Percentiles rank a stretch among this genome's conserved stretches.
phyloP scores from a whole-genome alignment of 2,329 filamentous ascomycete genomes.

The Periconia sp. region DNA sequence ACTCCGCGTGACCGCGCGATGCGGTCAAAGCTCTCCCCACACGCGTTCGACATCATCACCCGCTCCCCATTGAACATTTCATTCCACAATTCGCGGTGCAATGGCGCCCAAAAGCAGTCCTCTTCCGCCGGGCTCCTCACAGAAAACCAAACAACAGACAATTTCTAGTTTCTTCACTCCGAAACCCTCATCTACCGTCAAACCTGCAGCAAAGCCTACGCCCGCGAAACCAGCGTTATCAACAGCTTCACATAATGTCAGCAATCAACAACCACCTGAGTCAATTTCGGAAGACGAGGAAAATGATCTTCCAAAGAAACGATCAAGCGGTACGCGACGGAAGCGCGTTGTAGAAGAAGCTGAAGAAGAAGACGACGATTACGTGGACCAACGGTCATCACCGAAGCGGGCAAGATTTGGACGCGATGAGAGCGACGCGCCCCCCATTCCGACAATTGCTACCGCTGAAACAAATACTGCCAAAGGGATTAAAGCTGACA shows the following conservation, averaged over 20 bases:
- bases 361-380: slow-evolving; percentile 39
- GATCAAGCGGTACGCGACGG: slow-evolving; percentile 9
- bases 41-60: slow-evolving; percentile 17
- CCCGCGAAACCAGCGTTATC: slow-evolving; percentile 20
- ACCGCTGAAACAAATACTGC: slow-evolving; percentile 24
- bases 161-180: slow-evolving; percentile 82
- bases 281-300: slow-evolving; percentile 18
- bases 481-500: slow-evolving; percentile 41
- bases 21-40: slow-evolving; percentile 8
- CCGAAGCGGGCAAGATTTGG: slow-evolving; percentile 42
- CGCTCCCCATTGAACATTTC: not conserved
- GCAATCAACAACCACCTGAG: slow-evolving; percentile 2
- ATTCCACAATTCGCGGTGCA: slow-evolving; percentile 13
- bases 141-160: slow-evolving; percentile 71
- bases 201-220: slow-evolving; percentile 9
- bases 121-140: slow-evolving; percentile 32
- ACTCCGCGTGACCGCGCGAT: slow-evolving; percentile 27
- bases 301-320: slow-evolving; percentile 12
- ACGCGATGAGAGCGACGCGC: slow-evolving; percentile 14
- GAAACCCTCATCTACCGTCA: slow-evolving; percentile 41
- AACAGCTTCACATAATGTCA: slow-evolving; percentile 13
- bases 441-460: slow-evolving; percentile 25
- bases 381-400: slow-evolving; percentile 19
- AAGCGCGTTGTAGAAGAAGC: slow-evolving; percentile 43
- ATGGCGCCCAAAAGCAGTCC: slow-evolving; percentile 43